Evolutionary conservation across 768 basidiomycete species (phyloP), one percentile per base, ranked within the genome.

Genomic region (Leucocoprinus sp.): DNA sequence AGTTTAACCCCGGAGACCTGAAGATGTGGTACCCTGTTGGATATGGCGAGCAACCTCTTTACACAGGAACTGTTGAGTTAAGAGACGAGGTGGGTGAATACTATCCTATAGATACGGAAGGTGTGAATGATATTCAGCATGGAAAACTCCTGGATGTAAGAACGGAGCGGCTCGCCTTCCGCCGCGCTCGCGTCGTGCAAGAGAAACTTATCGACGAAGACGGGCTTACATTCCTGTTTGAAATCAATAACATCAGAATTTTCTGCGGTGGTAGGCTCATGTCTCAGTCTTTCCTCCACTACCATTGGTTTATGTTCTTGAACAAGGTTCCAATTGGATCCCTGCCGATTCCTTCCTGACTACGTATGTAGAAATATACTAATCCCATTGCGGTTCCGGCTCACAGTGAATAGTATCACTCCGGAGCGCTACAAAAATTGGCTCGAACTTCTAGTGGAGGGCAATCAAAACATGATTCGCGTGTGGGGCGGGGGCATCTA

Each of bases 401-500:
- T 18, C 34, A 36, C 11, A 27, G 29, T 12, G 22, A 50, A 11
- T 37, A 76, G 75, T 0, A 58, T 75, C 48, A 69, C 68, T 23
- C 46, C 61, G n/a, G 64, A 69, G 43, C 61, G 82, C 42, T 96
- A 95, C 55, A 71, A 79, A 36, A 67, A 69, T 6, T 96, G 91
- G 95, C 70, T 97, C 5, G 74, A 90, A 51, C 74, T 97, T 2
- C 65, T 95, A 37, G 78, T 90, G 4, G 73, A 88, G 39, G 95
- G 93, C 3, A 93, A 95, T 55, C 93, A 95, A 63, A 95, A 92
- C 58, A 95, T 75, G 75, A 65, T 95, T 27, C 79, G 93, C 36
- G 80, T 96, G 7, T 97, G 93, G 93, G 93, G 88, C 43, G 93
- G 93, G 9, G 93, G 93, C 0, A 76, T 93, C 38, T 96, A 95